Base-by-base conservation (phyloP, 768 basidiomycete genomes). In the Podaxis sp. region DNA sequence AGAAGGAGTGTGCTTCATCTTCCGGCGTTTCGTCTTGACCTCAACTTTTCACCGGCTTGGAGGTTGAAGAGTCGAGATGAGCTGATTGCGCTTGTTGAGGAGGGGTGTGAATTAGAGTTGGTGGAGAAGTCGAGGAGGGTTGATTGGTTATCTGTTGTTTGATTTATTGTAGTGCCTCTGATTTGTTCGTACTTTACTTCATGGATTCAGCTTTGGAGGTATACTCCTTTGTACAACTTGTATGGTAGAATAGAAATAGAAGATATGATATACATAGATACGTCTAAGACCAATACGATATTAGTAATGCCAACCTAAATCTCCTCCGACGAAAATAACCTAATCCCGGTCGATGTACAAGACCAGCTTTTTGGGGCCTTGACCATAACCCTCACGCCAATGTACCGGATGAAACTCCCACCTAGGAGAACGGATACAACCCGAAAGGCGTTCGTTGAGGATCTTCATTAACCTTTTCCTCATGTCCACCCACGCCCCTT, bases 31-130 rank as follows among this genome's bases (percentile, higher is more conserved):
- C 40, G 38, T 12, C 51, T 60, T 25, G 27, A 60, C 1, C 46
- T 60, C 22, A 22, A 53, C 22, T 53, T 60, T 17, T 19, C 36
- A 4, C 59, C 50, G 15, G 15, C 46, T 24, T 60, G 59, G 59
- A 52, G 27, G 25, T 5, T 12, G 59, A 43, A 24, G 27, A 29
- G 59, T 11, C 51, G 25, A 25, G 59, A 60, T 25, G 51, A 60
- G 25, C 17, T 60, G 22, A 46, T 24, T n/a, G 25, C 22, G 15
- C 51, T 60, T 8, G 51, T 60, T 29, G 50, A 41, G 15, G 51
- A 53, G 51, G 59, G 59, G 6, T 41, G 53, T n/a, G 40, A 54
- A 6, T 43, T 60, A 24, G 59, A 53, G 25, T n/a, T 60, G 15
- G 1, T 17, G 7, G 59, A 60, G 51, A 41, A 27, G 17, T 37